Conservation (phyloP, 495 filamentous ascomycete species). For the Podospora pseudopauciseta region DNA sequence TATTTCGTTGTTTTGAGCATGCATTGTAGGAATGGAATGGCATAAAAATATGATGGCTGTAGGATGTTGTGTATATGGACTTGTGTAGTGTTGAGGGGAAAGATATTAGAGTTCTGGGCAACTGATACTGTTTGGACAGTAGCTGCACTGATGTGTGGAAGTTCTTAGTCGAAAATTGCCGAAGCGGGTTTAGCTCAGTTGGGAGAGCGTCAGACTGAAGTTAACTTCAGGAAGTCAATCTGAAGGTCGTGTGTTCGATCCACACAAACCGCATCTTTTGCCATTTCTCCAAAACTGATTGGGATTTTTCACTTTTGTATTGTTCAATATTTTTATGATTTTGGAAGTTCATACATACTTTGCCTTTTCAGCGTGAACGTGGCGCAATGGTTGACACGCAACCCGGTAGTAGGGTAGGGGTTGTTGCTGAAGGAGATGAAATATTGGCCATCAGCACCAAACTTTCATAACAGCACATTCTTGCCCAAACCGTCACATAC, state of each 20-base stretch:
- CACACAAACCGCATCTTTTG: slow-evolving; percentile 18
- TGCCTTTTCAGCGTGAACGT: no score
- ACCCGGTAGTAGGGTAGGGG: no score
- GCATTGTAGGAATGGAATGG: not conserved
- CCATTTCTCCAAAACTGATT: not conserved
- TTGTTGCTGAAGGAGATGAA: no score
- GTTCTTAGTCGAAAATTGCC: not conserved
- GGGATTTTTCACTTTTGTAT: no score
- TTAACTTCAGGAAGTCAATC: slow-evolving; percentile 20
- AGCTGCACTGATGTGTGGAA: not conserved
- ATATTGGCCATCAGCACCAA: no score
- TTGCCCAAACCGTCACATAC: no score
- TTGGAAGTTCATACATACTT: no score
- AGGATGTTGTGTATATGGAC: not conserved
- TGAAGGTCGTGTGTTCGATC: slow-evolving; percentile 27
- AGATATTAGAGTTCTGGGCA: not conserved
- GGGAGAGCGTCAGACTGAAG: slow-evolving; percentile 27
- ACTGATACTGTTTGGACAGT: not conserved
- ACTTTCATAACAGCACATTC: no score
- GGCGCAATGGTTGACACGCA: no score
- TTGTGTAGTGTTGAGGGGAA: not conserved
- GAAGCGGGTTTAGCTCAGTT: slow-evolving; percentile 25
- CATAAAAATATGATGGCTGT: not conserved
- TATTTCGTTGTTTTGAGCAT: not conserved
- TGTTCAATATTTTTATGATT: no score